Evolutionary conservation across 2,329 filamentous ascomycete genomes (phyloP).

Genomic region (Penicillium sp.): DNA sequence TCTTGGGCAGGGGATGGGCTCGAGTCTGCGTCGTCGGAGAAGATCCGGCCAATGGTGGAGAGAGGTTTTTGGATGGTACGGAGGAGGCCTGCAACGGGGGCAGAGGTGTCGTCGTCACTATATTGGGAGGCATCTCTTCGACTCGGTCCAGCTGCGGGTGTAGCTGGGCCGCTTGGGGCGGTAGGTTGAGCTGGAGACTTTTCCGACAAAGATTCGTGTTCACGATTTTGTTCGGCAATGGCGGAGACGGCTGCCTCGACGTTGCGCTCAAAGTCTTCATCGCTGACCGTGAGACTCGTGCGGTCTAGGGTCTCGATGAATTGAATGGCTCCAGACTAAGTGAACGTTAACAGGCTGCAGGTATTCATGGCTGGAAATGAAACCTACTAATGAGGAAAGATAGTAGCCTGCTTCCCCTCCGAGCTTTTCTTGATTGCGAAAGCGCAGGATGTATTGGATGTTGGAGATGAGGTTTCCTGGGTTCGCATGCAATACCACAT

Average conservation of each 20-base stretch:
- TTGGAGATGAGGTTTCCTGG: conserved; percentile 96
- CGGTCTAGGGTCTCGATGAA: conserved; percentile 97
- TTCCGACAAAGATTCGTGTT: conserved; percentile 55
- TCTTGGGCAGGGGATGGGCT: conserved; percentile 35
- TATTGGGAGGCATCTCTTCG: conserved; percentile 43
- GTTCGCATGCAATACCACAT: conserved; percentile 91
- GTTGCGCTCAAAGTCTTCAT: conserved; percentile 93
- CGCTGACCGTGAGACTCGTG: conserved; percentile 88
- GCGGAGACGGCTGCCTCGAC: conserved; percentile 96
- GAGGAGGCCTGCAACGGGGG: conserved; percentile 82
- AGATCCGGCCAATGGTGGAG: conserved; percentile 91
- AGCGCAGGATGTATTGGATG: conserved; percentile 95
- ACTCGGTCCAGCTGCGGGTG: conserved; percentile 61
- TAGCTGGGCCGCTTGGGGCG: conserved; percentile 65
- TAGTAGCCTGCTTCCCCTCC: conserved; percentile 98
- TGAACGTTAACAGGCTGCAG: conserved; percentile 12
- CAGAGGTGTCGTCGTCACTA: conserved; percentile 70
- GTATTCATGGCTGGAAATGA: not conserved
- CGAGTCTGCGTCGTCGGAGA: conserved; percentile 71
- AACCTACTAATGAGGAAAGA: conserved; percentile 81
- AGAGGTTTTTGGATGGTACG: conserved; percentile 90
- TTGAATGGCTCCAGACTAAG: conserved; percentile 76
- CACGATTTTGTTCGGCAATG: conserved; percentile 87
- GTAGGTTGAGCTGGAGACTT: conserved; percentile 58
- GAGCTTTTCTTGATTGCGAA: conserved; percentile 96